phyloP scores from a whole-genome alignment of 2,329 filamentous ascomycete genomes.

The Xylariaceae sp. region DNA sequence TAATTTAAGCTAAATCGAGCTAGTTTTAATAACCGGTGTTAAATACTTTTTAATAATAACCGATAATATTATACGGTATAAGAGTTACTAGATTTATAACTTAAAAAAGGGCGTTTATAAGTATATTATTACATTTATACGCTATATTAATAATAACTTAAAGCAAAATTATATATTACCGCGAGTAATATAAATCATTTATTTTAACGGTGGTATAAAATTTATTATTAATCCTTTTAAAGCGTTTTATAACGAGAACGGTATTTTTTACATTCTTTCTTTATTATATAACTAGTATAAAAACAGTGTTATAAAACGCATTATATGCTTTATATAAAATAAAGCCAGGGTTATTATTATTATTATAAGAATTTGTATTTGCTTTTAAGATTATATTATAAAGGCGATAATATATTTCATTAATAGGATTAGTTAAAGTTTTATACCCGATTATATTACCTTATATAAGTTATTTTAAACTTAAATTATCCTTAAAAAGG shows the following conservation, averaged over 20 bases:
- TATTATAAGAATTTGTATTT: too few relatives aligned
- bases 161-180: neutral
- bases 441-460: too few relatives aligned
- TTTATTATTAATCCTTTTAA: neutral
- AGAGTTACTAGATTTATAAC: neutral
- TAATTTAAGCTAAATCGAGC: too few relatives aligned
- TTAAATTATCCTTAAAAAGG: too few relatives aligned
- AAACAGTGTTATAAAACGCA: too few relatives aligned
- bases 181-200: neutral
- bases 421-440: too few relatives aligned
- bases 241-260: neutral
- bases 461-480: too few relatives aligned
- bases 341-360: too few relatives aligned
- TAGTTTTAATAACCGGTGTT: neutral
- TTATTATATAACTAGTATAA: too few relatives aligned
- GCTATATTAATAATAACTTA: neutral
- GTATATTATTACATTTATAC: neutral
- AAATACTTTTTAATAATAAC: neutral
- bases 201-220: neutral
- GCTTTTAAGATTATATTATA: too few relatives aligned
- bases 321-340: too few relatives aligned
- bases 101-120: neutral
- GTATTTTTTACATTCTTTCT: neutral
- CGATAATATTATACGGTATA: neutral
- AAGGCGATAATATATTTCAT: too few relatives aligned